Evolutionary conservation across 2,329 filamentous ascomycete species (phyloP).

Genomic region (Lomentospora prolificans): DNA sequence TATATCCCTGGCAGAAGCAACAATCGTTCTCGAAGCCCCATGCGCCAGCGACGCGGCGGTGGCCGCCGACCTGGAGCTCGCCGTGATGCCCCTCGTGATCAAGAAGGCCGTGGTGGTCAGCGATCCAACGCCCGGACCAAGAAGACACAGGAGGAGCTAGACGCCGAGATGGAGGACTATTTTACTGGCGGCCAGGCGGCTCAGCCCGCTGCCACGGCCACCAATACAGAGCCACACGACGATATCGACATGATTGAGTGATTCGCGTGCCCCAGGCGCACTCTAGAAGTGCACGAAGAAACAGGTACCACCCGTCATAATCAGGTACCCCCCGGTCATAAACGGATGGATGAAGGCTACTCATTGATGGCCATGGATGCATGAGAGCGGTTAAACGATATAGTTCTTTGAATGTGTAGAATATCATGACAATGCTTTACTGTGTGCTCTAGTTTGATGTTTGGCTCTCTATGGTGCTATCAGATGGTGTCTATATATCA

Average conservation of each 20-base stretch:
- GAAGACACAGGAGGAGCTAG: constrained; percentile 86
- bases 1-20: constrained; percentile 57
- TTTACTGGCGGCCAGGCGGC: constrained; percentile 42
- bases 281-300: constrained; percentile 46
- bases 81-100: constrained; percentile 26
- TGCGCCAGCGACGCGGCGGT: constrained; percentile 36
- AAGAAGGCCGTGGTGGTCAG: constrained; percentile 24
- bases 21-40: constrained; percentile 49
- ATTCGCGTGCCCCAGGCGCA: constrained; percentile 39
- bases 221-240: constrained; percentile 25
- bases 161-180: constrained; percentile 96
- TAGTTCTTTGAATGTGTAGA: neutral
- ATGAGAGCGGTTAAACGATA: constrained; percentile 5
- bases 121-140: constrained; percentile 48
- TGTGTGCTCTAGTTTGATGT: neutral
- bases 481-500: neutral
- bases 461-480: neutral
- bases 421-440: neutral
- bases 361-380: neutral
- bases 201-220: constrained; percentile 18
- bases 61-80: constrained; percentile 42
- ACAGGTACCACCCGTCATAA: constrained; percentile 32
- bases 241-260: constrained; percentile 66
- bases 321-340: neutral
- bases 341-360: neutral